Evolutionary conservation across 2,329 filamentous ascomycete species (phyloP), one percentile per base, ranked within the genome.

Genomic region (Penicillium polonicum): DNA sequence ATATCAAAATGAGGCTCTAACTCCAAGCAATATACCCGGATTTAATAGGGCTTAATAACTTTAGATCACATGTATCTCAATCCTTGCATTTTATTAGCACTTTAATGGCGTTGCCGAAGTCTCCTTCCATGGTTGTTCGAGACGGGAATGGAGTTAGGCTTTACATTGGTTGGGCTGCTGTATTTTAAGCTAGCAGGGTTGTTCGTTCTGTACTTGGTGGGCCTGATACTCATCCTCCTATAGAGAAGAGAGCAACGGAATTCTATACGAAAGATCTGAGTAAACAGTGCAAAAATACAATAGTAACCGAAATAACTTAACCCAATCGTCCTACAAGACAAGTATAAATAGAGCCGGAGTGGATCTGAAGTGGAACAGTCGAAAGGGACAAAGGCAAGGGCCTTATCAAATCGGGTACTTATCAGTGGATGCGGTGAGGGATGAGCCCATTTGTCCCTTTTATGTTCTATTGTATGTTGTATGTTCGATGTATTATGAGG

Each of bases 391-490:
- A 25, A 33, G 19, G 13, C 29, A 48, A 25, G 31, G 31, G 9
- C 5, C 31, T 45, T 52, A 52, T 52, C 49, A 42, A 42, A 46
- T 46, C 50, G 50, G 50, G 41, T 52, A 52, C 39, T 46, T 52
- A 52, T 52, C 50, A 52, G 49, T 52, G 49, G 49, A 44, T 52
- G 36, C 15, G 13, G 46, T 38, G n/a, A 50, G 36, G 23, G 42
- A 44, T 29, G 27, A 46, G n/a, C 15, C 43, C 25, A 13, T 13
- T 33, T 33, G 31, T 33, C 12, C 31, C 12, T 13, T 44, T 45
- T 4, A 13, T 29, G 43, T 17, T 44, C 4, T 33, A 19, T 23
- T 33, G 25, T n/a, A 29, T n/a, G 35, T 42, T 25, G 29, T 23
- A 23, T 48, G 8, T 23, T 12, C 1, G 17, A 23, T 35, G 29